phyloP scores from a whole-genome alignment of 2,329 filamentous ascomycete genomes.

The Paecilomyces formosus region DNA sequence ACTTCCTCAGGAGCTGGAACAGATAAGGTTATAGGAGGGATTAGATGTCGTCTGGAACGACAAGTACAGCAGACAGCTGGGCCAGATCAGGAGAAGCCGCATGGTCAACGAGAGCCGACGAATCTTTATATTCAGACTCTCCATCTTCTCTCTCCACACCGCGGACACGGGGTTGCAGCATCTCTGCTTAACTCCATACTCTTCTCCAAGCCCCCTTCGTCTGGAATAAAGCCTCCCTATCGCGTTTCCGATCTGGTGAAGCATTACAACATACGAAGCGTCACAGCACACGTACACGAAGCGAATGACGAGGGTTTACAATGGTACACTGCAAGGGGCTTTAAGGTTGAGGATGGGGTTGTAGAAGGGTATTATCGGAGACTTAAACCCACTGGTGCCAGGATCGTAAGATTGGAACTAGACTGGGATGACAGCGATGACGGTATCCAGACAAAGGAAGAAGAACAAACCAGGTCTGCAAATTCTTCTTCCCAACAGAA shows the following conservation, averaged over 20 bases:
- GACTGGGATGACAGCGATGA: conserved; percentile 18
- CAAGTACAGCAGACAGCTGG: conserved; percentile 10
- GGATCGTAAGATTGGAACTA: conserved; percentile 39
- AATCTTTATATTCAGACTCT: conserved; percentile 57
- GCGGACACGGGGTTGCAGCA: conserved; percentile 50
- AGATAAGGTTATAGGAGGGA: conserved; percentile 42
- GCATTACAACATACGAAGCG: conserved; percentile 43
- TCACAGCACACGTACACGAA: conserved; percentile 60
- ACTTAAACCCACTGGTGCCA: conserved; percentile 49
- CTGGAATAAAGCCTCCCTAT: conserved; percentile 6
- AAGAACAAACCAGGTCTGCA: not conserved
- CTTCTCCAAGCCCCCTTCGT: conserved; percentile 10
- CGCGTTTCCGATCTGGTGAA: conserved; percentile 32
- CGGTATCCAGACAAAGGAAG: not conserved
- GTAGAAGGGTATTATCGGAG: conserved; percentile 54
- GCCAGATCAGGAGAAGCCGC: conserved; percentile 3
- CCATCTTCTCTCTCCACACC: conserved; percentile 52
- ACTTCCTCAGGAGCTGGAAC: conserved; percentile 17
- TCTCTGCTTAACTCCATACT: conserved; percentile 43
- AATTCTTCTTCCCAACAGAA: not conserved
- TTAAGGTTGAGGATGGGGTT: conserved; percentile 41
- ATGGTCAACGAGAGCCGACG: conserved; percentile 15
- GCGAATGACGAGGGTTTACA: conserved; percentile 51
- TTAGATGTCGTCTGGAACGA: conserved; percentile 40
- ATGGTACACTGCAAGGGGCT: conserved; percentile 55